These are phyloP conservation scores for Blastocystis sp. DNA, from an alignment of 352 stramenopile species.

Conservation along the genomic window DNA sequence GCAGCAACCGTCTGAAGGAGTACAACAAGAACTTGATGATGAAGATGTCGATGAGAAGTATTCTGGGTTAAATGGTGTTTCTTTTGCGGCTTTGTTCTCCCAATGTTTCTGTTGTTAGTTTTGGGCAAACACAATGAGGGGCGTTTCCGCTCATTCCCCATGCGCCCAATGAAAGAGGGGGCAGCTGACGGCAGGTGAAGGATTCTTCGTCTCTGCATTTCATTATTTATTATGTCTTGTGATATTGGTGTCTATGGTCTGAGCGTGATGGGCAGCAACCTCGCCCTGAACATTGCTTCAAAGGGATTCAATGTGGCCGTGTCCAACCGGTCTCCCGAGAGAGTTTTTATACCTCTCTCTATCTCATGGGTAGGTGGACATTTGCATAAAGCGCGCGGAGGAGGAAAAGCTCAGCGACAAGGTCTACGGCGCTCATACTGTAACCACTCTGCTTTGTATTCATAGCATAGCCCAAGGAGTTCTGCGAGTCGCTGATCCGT, in stretches of 20 bases:
- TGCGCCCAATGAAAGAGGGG: no score
- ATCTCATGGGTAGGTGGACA: constrained; percentile 77
- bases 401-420: constrained; percentile 84
- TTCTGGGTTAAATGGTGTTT: constrained; percentile 58
- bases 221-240: constrained; percentile 52
- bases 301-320: constrained; percentile 88
- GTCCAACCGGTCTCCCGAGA: constrained; percentile 91
- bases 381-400: constrained; percentile 88
- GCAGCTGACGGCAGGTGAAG: no score
- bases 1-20: constrained; percentile 39
- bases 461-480: constrained; percentile 72
- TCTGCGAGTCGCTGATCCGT: constrained; percentile 84
- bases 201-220: not conserved
- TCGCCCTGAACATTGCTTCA: constrained; percentile 78
- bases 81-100: not conserved
- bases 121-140: not conserved
- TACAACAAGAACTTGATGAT: constrained; percentile 59
- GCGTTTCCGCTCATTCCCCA: no score
- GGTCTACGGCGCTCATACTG: constrained; percentile 86
- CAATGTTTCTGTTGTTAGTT: not conserved
- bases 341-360: constrained; percentile 73
- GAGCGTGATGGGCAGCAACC: constrained; percentile 95
- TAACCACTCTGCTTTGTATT: constrained; percentile 67
- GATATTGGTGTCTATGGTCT: constrained; percentile 83
- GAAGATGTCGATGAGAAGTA: constrained; percentile 63